Percentiles rank a stretch among this genome's conserved stretches.
These are phyloP conservation scores for Coffea humblotiana DNA, from an alignment of 305 asterid genomes.

Conservation along the genomic window DNA sequence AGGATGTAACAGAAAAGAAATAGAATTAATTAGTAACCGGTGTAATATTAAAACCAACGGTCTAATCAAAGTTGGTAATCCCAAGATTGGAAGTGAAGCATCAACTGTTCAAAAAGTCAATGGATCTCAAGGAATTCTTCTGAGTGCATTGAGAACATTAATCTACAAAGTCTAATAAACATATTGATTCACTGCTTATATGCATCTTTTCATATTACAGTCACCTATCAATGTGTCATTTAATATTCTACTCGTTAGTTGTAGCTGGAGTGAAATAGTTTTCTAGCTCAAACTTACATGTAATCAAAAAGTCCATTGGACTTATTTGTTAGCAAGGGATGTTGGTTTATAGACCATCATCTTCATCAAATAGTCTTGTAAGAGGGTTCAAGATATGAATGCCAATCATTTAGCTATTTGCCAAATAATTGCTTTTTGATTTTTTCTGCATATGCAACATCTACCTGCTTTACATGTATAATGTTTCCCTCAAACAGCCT, in stretches of 20 bases:
- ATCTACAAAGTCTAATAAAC: no score
- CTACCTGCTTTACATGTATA: no score
- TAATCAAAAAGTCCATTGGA: neutral
- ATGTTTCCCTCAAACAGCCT: no score
- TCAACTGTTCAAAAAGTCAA: neutral
- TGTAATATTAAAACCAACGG: conserved; percentile 5
- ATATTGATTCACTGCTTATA: neutral
- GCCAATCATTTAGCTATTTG: neutral
- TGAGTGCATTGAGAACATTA: neutral
- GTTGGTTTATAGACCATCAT: neutral
- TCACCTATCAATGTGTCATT: neutral
- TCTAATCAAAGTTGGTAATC: neutral
- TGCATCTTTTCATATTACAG: neutral
- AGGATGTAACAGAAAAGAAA: conserved; percentile 7
- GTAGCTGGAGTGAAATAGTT: neutral
- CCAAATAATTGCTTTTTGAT: neutral
- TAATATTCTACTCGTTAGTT: neutral
- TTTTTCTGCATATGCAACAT: neutral
- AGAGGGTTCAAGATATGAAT: neutral
- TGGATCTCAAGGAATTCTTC: neutral
- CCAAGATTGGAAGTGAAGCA: neutral
- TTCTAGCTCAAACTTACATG: no score
- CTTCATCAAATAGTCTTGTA: neutral
- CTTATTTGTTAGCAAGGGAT: neutral
- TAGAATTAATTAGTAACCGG: conserved; percentile 3